These are phyloP conservation scores for Tulasnella sp. DNA, from an alignment of 768 basidiomycete species.

Conservation along the genomic window DNA sequence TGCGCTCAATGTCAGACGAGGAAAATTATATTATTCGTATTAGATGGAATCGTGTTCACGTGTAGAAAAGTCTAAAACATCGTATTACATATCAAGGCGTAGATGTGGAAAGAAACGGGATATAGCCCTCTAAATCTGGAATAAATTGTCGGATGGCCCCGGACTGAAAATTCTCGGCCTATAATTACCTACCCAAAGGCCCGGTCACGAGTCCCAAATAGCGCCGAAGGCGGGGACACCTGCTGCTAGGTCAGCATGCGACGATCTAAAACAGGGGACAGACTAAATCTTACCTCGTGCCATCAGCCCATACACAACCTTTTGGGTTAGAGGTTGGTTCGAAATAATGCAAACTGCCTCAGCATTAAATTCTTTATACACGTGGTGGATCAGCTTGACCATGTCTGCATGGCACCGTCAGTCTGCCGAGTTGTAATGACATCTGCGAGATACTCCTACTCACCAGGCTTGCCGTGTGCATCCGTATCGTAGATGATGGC, in stretches of 20 bases:
- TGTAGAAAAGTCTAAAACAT: too few species aligned
- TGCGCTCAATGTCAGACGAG: too few species aligned
- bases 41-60: too few species aligned
- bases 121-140: neutral
- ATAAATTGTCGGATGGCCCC: neutral
- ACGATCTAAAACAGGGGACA: neutral
- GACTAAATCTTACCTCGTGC: neutral
- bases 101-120: neutral
- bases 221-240: slow-evolving; percentile 18
- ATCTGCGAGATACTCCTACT: neutral
- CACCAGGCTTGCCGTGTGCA: slow-evolving; percentile 18
- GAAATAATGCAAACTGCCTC: slow-evolving; percentile 22
- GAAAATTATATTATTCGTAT: too few species aligned
- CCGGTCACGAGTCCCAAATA: slow-evolving; percentile 15
- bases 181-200: neutral
- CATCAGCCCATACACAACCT: slow-evolving; percentile 22
- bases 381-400: slow-evolving; percentile 16
- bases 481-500: slow-evolving; percentile 22
- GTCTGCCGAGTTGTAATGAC: neutral
- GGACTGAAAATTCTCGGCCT: neutral
- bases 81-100: too few species aligned
- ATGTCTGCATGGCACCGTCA: neutral
- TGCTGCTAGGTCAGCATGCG: neutral
- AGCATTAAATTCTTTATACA: slow-evolving; percentile 20
- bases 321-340: slow-evolving; percentile 18